Conservation (phyloP, 352 stramenopile genomes). For the Elongisporangium senticosum region DNA sequence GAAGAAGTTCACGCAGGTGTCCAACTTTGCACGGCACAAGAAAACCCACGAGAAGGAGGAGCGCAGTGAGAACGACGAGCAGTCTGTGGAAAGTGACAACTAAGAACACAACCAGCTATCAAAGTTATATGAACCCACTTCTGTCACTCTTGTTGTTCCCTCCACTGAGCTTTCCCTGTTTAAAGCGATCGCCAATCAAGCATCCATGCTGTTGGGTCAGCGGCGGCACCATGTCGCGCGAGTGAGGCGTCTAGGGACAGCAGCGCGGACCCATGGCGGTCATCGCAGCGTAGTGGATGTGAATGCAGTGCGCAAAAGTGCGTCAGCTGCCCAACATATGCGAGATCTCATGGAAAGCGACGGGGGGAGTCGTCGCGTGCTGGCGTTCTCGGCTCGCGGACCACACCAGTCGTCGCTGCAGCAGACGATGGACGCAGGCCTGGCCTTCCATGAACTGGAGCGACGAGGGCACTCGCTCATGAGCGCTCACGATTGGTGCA, state of each 20-base stretch:
- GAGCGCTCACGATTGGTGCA: slow-evolving; percentile 53
- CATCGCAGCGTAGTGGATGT: slow-evolving; percentile 28
- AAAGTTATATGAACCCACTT: not conserved
- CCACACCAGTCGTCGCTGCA: slow-evolving; percentile 18
- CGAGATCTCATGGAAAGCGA: slow-evolving; percentile 19
- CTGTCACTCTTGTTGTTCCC: not conserved
- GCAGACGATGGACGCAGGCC: slow-evolving; percentile 16
- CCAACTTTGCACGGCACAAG: slow-evolving; percentile 84
- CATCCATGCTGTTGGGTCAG: not conserved
- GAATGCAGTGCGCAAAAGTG: slow-evolving; percentile 16
- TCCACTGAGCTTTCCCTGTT: not conserved
- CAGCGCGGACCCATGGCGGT: slow-evolving; percentile 1
- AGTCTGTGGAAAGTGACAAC: slow-evolving; percentile 48
- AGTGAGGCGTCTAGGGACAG: not conserved
- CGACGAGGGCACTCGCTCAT: slow-evolving; percentile 56
- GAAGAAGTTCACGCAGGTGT: slow-evolving; percentile 89
- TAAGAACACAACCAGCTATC: not conserved
- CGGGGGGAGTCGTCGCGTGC: slow-evolving; percentile 20
- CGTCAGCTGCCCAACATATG: slow-evolving; percentile 22
- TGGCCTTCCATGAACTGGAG: slow-evolving; percentile 60
- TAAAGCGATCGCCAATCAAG: not conserved
- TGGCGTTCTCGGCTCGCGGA: slow-evolving; percentile 29
- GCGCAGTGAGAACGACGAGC: slow-evolving; percentile 33
- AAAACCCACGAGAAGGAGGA: slow-evolving; percentile 84
- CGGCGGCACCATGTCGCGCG: no score